phyloP scores from a whole-genome alignment of 257 asterid genomes.

The Solanum lignicaule region DNA sequence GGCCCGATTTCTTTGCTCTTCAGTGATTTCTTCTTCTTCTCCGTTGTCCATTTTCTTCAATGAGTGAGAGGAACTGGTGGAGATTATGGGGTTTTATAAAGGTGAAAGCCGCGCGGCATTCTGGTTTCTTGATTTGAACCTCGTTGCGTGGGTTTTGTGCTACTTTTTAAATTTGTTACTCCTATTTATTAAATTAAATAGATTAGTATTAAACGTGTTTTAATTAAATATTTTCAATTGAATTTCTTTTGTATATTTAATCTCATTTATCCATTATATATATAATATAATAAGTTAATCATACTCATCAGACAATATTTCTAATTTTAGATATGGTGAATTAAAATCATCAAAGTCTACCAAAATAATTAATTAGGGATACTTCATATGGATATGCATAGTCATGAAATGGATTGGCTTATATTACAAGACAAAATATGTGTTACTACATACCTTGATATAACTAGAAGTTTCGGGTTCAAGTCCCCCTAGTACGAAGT shows the following conservation, averaged over 20 bases:
- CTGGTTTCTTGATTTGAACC: neutral
- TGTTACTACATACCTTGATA: neutral
- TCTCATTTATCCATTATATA: neutral
- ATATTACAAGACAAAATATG: neutral
- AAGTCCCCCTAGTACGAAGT: fast-evolving
- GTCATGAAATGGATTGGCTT: neutral
- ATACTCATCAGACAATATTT: neutral
- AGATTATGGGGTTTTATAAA: neutral
- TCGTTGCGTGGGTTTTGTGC: neutral
- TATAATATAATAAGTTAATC: no score
- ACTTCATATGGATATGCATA: neutral
- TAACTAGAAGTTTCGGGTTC: no score
- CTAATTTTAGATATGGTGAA: neutral
- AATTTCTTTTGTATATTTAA: no score
- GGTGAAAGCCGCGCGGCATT: neutral
- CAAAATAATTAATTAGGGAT: neutral
- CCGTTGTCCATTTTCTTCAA: neutral
- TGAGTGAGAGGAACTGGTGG: neutral
- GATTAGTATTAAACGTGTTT: neutral
- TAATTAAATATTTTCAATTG: neutral
- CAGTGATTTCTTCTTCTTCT: constrained; percentile 40
- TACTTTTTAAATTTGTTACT: neutral
- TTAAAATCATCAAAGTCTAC: neutral
- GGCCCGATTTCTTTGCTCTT: constrained; percentile 66
- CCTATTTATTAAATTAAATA: neutral